Conservation (phyloP, 202 grass and related monocot species). For the Digitaria exilis region DNA sequence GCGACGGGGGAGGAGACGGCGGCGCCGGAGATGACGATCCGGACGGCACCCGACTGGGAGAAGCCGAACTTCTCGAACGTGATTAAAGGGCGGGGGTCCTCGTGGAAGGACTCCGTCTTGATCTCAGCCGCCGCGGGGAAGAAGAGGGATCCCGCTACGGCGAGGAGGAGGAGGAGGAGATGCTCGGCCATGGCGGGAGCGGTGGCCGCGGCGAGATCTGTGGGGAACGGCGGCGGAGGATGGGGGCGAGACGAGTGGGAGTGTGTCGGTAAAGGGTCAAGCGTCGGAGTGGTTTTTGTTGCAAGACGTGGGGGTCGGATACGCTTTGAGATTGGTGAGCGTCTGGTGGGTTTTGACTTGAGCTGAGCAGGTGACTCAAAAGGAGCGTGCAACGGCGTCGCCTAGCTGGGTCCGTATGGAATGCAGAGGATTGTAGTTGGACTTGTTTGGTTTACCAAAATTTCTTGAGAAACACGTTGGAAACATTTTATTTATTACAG, state of each 20-base stretch:
- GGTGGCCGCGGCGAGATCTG: constrained; percentile 48
- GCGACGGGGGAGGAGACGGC: constrained; percentile 55
- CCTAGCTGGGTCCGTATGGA: not conserved
- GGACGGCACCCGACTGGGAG: constrained; percentile 52
- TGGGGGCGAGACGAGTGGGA: constrained; percentile 18
- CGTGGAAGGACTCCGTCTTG: constrained; percentile 57
- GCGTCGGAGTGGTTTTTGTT: not conserved
- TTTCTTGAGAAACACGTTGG: no score
- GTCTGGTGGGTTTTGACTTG: constrained; percentile 27
- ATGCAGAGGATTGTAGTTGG: no score
- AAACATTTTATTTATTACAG: no score
- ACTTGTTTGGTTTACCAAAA: no score
- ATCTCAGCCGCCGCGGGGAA: constrained; percentile 55
- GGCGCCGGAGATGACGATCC: constrained; percentile 53
- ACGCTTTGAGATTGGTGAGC: constrained; percentile 40
- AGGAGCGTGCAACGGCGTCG: not conserved
- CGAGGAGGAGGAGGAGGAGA: constrained; percentile 3
- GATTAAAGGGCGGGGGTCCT: constrained; percentile 68
- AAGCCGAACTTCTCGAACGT: constrained; percentile 97
- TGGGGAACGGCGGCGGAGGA: not conserved
- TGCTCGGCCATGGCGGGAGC: constrained; percentile 22
- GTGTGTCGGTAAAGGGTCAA: constrained; percentile 36
- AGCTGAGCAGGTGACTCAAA: not conserved
- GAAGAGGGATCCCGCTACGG: constrained; percentile 14
- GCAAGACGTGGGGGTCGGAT: constrained; percentile 37